These are phyloP conservation scores for Astraeus odoratus DNA, from an alignment of 768 basidiomycete species.

Conservation along the genomic window DNA sequence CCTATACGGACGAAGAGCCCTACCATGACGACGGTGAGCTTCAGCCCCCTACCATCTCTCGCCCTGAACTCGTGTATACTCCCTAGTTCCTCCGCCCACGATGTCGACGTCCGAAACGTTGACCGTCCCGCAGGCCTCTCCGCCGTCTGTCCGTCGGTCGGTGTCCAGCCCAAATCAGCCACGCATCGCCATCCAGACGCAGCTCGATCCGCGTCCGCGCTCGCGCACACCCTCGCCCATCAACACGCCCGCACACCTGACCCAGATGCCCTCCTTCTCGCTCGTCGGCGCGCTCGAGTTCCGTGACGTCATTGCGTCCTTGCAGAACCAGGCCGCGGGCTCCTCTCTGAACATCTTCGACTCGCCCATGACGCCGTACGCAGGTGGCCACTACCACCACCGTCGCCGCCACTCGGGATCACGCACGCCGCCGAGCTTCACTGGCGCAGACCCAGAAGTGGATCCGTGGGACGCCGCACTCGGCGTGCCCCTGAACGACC, in stretches of 20 bases:
- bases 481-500: constrained; percentile 46
- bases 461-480: constrained; percentile 48
- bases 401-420: constrained; percentile 27
- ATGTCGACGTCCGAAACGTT: constrained; percentile 5
- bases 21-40: constrained; percentile 60
- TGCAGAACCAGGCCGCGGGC: constrained; percentile 62
- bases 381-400: constrained; percentile 66
- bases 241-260: constrained; percentile 29
- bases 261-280: constrained; percentile 77
- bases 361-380: constrained; percentile 59
- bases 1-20: constrained; percentile 36
- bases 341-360: constrained; percentile 60
- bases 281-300: constrained; percentile 95
- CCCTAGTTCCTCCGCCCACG: constrained; percentile 6
- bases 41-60: neutral
- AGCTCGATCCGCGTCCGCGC: constrained; percentile 36
- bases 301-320: constrained; percentile 77
- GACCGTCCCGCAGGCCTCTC: constrained; percentile 20
- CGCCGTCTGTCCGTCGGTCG: constrained; percentile 35
- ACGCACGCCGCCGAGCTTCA: constrained; percentile 20
- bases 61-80: constrained; percentile 5
- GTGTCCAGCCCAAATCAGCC: constrained; percentile 31
- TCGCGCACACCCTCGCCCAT: constrained; percentile 46
- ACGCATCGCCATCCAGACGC: constrained; percentile 30
- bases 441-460: constrained; percentile 19